phyloP scores from a whole-genome alignment of 2,329 filamentous ascomycete species.

The Claviceps cyperi region DNA sequence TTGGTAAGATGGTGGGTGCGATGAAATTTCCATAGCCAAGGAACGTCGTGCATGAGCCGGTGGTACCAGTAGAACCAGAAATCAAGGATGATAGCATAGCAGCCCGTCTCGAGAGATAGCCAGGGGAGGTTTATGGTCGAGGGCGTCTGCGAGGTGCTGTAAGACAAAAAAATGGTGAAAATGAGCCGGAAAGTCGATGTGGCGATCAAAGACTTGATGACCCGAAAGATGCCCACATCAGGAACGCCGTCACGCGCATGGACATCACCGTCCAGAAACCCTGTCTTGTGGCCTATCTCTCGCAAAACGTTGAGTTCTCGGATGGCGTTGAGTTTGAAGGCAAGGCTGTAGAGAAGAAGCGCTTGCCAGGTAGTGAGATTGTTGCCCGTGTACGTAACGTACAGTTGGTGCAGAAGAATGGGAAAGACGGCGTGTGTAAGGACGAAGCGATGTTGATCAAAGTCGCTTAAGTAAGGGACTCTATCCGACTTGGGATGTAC shows the following conservation, averaged over 20 bases:
- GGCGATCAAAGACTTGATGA: conserved; percentile 1
- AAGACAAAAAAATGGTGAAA: conserved; percentile 3
- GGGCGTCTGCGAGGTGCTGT: conserved; percentile 1
- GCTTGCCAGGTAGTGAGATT: conserved; percentile 5
- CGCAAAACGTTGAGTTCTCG: conserved; percentile 4
- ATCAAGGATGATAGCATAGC: conserved; percentile 3
- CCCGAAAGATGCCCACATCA: conserved; percentile 2
- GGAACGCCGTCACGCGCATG: conserved; percentile 6
- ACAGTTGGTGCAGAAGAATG: conserved; percentile 4
- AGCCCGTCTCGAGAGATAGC: conserved; percentile 1
- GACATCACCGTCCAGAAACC: conserved; percentile 5
- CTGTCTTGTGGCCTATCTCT: conserved; percentile 1
- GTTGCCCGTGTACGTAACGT: conserved; percentile 3
- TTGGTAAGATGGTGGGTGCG: conserved; percentile 6
- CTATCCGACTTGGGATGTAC: conserved; percentile 4
- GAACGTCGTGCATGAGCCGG: conserved; percentile 5
- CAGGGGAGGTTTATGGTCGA: background rate
- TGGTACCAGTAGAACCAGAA: conserved; percentile 8
- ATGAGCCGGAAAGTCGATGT: conserved; percentile 3
- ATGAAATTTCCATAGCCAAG: conserved; percentile 4
- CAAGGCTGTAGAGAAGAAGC: conserved; percentile 2
- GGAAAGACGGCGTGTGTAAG: conserved; percentile 4
- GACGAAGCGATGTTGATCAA: conserved; percentile 5
- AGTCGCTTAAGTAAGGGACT: conserved; percentile 4
- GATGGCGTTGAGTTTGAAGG: conserved; percentile 5